A percentile compares a stretch with the other conserved stretches of the same genome.
Conservation (phyloP, 2,329 filamentous ascomycete genomes). For the Trichoderma guizhouense region DNA sequence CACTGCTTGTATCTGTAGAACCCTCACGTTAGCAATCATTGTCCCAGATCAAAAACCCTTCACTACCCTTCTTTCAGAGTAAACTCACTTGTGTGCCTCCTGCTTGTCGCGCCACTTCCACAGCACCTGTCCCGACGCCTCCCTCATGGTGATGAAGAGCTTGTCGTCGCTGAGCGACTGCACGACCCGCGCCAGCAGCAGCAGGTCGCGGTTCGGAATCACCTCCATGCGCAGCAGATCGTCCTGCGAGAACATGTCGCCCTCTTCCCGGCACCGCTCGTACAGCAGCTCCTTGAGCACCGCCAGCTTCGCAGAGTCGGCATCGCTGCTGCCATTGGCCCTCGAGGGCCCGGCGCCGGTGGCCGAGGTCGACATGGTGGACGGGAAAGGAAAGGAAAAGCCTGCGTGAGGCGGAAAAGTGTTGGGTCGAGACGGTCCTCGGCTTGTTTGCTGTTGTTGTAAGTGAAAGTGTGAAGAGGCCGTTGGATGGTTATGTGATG, state of each 20-base stretch:
- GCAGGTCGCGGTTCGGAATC: constrained; percentile 54
- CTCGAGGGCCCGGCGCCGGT: constrained; percentile 21
- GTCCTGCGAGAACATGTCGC: constrained; percentile 54
- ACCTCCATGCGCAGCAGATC: constrained; percentile 56
- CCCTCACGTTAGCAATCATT: not conserved
- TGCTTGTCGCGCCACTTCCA: constrained; percentile 59
- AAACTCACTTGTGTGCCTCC: constrained; percentile 58
- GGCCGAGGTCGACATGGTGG: constrained; percentile 29
- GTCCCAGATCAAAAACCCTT: no score
- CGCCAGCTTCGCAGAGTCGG: constrained; percentile 41
- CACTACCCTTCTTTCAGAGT: not conserved
- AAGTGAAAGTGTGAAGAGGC: not conserved
- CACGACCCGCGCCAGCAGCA: constrained; percentile 53
- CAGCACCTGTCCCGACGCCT: constrained; percentile 38
- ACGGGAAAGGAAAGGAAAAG: not conserved
- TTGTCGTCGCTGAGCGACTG: constrained; percentile 59
- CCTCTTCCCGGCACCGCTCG: constrained; percentile 50
- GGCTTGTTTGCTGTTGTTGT: not conserved
- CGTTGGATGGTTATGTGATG: not conserved
- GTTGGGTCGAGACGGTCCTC: not conserved
- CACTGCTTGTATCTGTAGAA: constrained; percentile 52
- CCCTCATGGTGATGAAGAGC: constrained; percentile 49
- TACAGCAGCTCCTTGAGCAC: constrained; percentile 57
- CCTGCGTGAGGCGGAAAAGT: not conserved
- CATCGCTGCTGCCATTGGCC: constrained; percentile 27